Evolutionary conservation across 371 early-diverging fungal genomes (phyloP), one percentile per base, ranked within the genome.

Genomic region (Lichtheimia ornata): DNA sequence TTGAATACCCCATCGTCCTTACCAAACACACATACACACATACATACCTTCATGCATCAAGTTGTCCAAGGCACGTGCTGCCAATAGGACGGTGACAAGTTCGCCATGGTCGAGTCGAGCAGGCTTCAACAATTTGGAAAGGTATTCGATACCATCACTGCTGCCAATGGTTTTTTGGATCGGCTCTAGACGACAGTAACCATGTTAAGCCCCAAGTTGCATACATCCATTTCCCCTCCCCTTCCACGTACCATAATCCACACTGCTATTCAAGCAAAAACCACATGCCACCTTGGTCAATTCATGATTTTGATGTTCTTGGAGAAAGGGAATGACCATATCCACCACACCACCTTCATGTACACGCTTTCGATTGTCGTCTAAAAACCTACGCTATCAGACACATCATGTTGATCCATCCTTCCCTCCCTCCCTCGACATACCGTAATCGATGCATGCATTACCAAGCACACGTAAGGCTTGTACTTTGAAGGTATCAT

Each of bases 371-470:
- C 93, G 73, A 64, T 90, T 93, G 1, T 66, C 74, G 59, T 89
- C 93, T 91, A 53, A 4, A 41, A 18, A 9, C 17, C 35, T 35
- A 35, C 35, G 35, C 35, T 9, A 35, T 35, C 35, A 35, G 35
- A 35, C 25, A 22, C 22, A 22, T 22, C 30, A 40, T 30, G n/a
- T 27, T 22, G 28, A 47, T n/a, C 20, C 47, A 47, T n/a, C n/a
- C n/a, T 2, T 18, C 11, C 44, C 1, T 43, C 44, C 44, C 44
- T n/a, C 17, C 11, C 22, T 47, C 47, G 18, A 56, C 35, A 61
- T 80, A 91, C 93, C 90, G 65, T 90, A 76, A 70, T 93, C 92
- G 70, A 85, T 89, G 59, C 92, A 93, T 35, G 90, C 69, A 62
- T 93, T 93, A 15, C 89, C 93, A 25, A 90, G 63, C 1, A 88